Percentiles rank a stretch among this genome's conserved stretches.
Conservation (phyloP, 2,329 filamentous ascomycete genomes). For the Penicillium griseofulvum region DNA sequence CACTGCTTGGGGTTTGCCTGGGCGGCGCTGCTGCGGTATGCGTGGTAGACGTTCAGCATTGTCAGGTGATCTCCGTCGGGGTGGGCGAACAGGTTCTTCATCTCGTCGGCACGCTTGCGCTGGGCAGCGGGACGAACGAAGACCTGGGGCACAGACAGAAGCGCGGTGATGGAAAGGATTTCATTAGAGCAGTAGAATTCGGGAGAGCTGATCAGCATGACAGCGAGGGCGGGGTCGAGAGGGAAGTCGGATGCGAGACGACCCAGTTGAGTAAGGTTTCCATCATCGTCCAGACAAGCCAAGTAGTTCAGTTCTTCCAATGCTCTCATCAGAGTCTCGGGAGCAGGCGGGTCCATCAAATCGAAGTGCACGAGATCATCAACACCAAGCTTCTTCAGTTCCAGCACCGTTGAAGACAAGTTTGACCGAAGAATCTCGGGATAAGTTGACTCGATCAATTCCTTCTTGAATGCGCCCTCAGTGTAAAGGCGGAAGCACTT, state of each 20-base stretch:
- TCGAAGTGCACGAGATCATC: constrained; percentile 97
- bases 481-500: constrained; percentile 98
- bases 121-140: constrained; percentile 84
- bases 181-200: constrained; percentile 99
- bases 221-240: constrained; percentile 86
- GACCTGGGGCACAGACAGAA: constrained; percentile 91
- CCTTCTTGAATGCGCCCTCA: constrained; percentile 92
- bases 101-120: constrained; percentile 90
- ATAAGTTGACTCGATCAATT: constrained; percentile 95
- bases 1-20: constrained; percentile 78
- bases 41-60: constrained; percentile 95
- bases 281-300: constrained; percentile 93
- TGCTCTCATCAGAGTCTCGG: constrained; percentile 97
- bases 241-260: constrained; percentile 91
- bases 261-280: constrained; percentile 82
- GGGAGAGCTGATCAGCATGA: constrained; percentile 96
- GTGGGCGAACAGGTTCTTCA: constrained; percentile 93
- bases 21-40: constrained; percentile 76
- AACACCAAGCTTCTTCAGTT: constrained; percentile 95
- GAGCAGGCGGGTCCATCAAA: constrained; percentile 95
- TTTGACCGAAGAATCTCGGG: constrained; percentile 95
- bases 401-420: constrained; percentile 87
- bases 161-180: constrained; percentile 88
- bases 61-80: constrained; percentile 93
- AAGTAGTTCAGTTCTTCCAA: constrained; percentile 97